phyloP scores from a whole-genome alignment of 2,329 filamentous ascomycete species.

The Cladosporium sp. region DNA sequence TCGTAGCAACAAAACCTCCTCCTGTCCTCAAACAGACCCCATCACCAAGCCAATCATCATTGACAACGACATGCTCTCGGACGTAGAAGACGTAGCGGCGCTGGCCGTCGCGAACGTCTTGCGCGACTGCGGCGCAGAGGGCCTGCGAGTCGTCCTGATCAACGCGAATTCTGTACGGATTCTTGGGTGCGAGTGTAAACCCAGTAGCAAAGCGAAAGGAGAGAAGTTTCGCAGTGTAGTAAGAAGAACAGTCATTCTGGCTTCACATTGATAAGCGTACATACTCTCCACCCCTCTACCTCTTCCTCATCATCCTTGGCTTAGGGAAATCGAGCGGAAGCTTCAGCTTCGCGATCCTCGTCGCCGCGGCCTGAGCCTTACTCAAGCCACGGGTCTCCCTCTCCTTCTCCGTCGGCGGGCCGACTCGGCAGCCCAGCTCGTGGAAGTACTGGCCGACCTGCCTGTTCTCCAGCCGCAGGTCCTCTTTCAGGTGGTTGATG shows the following conservation, averaged over 20 bases:
- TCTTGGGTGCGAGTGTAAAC: slow-evolving; percentile 17
- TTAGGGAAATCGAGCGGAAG: slow-evolving; percentile 83
- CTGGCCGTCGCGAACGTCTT: slow-evolving; percentile 21
- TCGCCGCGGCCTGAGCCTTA: slow-evolving; percentile 57
- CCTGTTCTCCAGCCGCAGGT: slow-evolving; percentile 68
- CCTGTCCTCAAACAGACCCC: not conserved
- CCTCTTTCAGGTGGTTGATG: slow-evolving; percentile 64
- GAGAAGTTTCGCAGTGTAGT: too few relatives aligned
- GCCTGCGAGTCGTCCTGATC: slow-evolving; percentile 18
- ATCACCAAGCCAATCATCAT: slow-evolving; percentile 45
- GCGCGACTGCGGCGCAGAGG: slow-evolving; percentile 19
- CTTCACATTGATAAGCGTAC: slow-evolving; percentile 2
- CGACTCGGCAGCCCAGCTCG: slow-evolving; percentile 69
- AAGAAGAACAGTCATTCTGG: too few relatives aligned
- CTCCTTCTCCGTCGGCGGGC: slow-evolving; percentile 43
- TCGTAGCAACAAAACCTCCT: too few relatives aligned
- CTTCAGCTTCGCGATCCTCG: slow-evolving; percentile 65
- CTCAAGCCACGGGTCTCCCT: slow-evolving; percentile 50
- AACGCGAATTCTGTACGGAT: slow-evolving; percentile 21
- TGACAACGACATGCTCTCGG: slow-evolving; percentile 20
- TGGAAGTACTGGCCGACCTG: slow-evolving; percentile 66
- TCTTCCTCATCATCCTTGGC: slow-evolving; percentile 31
- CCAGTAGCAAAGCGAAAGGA: too few relatives aligned
- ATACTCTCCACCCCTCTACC: not conserved
- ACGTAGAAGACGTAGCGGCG: slow-evolving; percentile 23